These are phyloP conservation scores for Malassezia sympodialis DNA, from an alignment of 1,284 basidiomycete species.

Conservation along the genomic window DNA sequence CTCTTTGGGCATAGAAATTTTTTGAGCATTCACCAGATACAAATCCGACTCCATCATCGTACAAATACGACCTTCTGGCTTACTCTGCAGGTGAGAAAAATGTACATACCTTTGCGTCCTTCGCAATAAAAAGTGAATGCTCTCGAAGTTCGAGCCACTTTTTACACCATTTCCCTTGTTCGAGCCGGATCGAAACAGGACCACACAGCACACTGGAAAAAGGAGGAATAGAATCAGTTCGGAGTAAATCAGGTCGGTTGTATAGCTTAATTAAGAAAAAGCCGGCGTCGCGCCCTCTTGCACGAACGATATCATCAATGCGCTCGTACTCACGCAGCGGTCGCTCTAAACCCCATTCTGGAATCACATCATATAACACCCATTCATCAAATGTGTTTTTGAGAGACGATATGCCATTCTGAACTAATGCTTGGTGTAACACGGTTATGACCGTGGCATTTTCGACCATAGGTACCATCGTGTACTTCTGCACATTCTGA, in stretches of 20 bases:
- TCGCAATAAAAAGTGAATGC: conserved; percentile 38
- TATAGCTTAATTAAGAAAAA: conserved; percentile 39
- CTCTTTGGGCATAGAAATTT: conserved; percentile 34
- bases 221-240: conserved; percentile 27
- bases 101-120: conserved; percentile 31
- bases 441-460: not conserved
- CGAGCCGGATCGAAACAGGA: conserved; percentile 36
- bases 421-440: not conserved
- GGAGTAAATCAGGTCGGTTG: conserved; percentile 33
- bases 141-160: conserved; percentile 47
- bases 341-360: conserved; percentile 36
- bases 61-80: conserved; percentile 35
- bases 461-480: not conserved
- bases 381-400: conserved; percentile 29
- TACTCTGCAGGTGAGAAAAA: conserved; percentile 20
- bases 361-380: conserved; percentile 39
- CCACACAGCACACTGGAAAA: conserved; percentile 37
- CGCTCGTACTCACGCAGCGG: conserved; percentile 46
- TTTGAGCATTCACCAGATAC: conserved; percentile 31
- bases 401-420: not conserved
- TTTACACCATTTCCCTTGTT: conserved; percentile 39
- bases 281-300: conserved; percentile 25
- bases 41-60: conserved; percentile 38
- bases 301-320: conserved; percentile 29
- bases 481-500: conserved; percentile 6